Evolutionary conservation across 306 rosid species (phyloP), one percentile per base, ranked within the genome.

Genomic region (Castanopsis chinensis): DNA sequence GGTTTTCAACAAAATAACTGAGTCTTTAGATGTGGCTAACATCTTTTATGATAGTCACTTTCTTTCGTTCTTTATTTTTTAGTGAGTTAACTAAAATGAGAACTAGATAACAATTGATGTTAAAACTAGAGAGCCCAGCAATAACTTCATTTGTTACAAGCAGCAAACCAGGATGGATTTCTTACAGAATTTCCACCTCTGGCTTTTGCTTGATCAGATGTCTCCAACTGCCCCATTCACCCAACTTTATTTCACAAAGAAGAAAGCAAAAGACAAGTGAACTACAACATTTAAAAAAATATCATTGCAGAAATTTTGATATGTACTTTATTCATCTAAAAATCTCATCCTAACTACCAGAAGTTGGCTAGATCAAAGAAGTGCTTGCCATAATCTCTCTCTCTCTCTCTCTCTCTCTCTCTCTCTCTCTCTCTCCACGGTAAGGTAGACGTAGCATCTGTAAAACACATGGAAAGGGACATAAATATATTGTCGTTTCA

Each of bases 191-290:
- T 90, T 80, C 88, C 71, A 55, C 98, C 98, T 78, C 93, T 91
- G 77, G 97, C 87, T 83, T 90, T 95, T 77, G 85, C 90, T 89
- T 91, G 89, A 77, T 64, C 90, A 65, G 99, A 89, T 85, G 97
- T 90, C 86, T 84, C 96, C 91, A 95, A 69, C 85, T 95, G 99
- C 89, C 93, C 99, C 21, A 95, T 88, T 80, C 97, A 87, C 77
- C 96, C 98, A 80, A 95, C 99, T 92, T 92, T 95, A 73, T 91
- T 95, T 88, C 81, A 86, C 59, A 89, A 23, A 71, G 71, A 82
- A 74, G 54, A 74, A 54, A 54, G 55, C 80, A 88, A 64, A 73
- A 32, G 65, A 59, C 33, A 57, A 65, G 28, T 78, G 43, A 85
- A 70, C 79, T 37, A 69, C 75, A 80, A 55, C 27, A 58, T 45